Base-by-base conservation (phyloP, 2,329 filamentous ascomycete genomes). In the Aspergillus novofumigatus region DNA sequence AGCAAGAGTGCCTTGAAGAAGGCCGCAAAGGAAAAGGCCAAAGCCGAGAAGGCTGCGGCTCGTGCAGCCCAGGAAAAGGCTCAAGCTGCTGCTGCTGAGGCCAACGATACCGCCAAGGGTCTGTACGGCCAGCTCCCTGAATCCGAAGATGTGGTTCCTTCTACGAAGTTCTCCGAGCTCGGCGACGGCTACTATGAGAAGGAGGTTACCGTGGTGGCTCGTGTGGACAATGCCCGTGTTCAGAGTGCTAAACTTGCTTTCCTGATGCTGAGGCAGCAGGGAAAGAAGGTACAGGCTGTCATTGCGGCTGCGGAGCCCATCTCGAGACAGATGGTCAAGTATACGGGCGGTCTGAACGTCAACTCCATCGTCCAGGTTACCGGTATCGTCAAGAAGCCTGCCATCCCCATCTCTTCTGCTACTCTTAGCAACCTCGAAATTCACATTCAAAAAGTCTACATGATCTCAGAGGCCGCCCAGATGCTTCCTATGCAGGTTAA, bases 271-370 rank as follows among this genome's bases (percentile, higher is more conserved):
- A 84, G 91, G 62, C 83, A 91, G 74, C 86, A 90, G 73, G 83
- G 86, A 68, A 87, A 89, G 80, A 88, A 87, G 26, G 87, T 97
- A 42, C 92, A 97, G 79, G 91, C 88, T 52, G 88, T 97, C 51
- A 84, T 84, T 68, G 76, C 80, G 71, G 85, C 91, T 67, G 86
- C 81, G 38, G 77, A 72, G 60, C 83, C 78, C 51, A 83, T 92
- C 41, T 89, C 85, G 60, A 88, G 87, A 72, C 91, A 90, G 76
- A 97, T 97, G 93, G 90, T 97, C 72, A 97, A 97, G 79, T 97
- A 90, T 85, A 86, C 89, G 51, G 85, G 84, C 50, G 83, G 80
- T 47, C 77, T 96, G 64, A 88, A 85, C 69, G 81, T 88, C 49
- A 93, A 97, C 80, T 91, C 88, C 65, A 92, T 89, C 66, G 86